phyloP scores from a whole-genome alignment of 345 rosid species.

The Lepidium sativum region DNA sequence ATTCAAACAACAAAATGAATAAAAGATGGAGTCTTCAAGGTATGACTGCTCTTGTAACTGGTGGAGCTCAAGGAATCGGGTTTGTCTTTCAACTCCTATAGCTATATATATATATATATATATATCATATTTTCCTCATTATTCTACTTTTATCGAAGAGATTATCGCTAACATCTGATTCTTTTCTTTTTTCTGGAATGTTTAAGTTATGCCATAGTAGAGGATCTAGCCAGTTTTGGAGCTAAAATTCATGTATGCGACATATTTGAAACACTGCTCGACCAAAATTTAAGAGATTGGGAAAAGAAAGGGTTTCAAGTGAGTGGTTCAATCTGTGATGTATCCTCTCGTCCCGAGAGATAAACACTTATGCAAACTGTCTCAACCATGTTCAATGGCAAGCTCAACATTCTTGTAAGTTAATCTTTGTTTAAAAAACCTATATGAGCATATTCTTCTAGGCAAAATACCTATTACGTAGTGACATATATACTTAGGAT shows the following conservation, averaged over 20 bases:
- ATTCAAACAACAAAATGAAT: not conserved
- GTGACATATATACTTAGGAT: too few relatives aligned
- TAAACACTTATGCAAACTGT: not conserved
- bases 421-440: not conserved
- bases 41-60: slow-evolving; percentile 41
- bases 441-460: not conserved
- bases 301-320: slow-evolving; percentile 17
- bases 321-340: slow-evolving; percentile 1
- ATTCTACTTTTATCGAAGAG: not conserved
- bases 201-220: slow-evolving; percentile 12
- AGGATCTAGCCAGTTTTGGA: slow-evolving; percentile 12
- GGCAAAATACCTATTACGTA: too few relatives aligned
- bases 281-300: slow-evolving; percentile 3
- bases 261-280: not conserved
- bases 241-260: not conserved
- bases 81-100: not conserved
- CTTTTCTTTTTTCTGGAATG: not conserved
- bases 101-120: too few relatives aligned
- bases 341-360: slow-evolving; percentile 3
- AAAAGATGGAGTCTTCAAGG: slow-evolving; percentile 42
- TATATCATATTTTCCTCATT: not conserved
- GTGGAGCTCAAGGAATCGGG: slow-evolving; percentile 37
- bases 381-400: not conserved
- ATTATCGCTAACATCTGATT: too few relatives aligned
- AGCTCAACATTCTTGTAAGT: slow-evolving; percentile 15